Evolutionary conservation across 805 yeast species (phyloP).

Genomic region (Saccharomyces cerevisiae): DNA sequence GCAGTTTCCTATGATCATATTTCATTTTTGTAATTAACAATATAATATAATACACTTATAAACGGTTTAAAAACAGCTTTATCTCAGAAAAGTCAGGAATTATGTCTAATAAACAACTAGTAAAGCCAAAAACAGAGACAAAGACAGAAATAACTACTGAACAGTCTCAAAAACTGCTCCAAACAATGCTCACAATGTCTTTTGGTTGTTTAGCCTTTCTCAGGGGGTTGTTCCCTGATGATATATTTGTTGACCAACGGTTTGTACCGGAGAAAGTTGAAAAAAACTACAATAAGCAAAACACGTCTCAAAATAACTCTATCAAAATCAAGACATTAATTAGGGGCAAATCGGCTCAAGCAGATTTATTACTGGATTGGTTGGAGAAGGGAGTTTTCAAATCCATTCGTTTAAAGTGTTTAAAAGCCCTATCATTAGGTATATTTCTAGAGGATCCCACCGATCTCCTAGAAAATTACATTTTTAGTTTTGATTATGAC

Average conservation of each 20-base stretch:
- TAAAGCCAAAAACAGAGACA: conserved; percentile 9
- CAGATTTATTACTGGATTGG: conserved; percentile 46
- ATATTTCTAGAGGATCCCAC: conserved; percentile 40
- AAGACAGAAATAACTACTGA: conserved; percentile 27
- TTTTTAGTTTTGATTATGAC: conserved; percentile 41
- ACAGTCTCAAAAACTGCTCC: conserved; percentile 40
- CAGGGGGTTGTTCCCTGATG: conserved; percentile 51
- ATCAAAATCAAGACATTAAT: conserved; percentile 42
- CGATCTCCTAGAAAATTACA: conserved; percentile 42
- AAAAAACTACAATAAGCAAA: conserved; percentile 21
- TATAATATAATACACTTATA: background rate
- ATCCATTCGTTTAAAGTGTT: conserved; percentile 35
- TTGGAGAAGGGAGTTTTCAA: conserved; percentile 43
- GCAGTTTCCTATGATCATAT: too few species aligned
- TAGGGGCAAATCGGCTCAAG: conserved; percentile 39
- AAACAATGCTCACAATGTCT: conserved; percentile 43
- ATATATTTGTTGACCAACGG: conserved; percentile 41
- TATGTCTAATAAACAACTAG: conserved; percentile 20
- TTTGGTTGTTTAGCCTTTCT: conserved; percentile 51
- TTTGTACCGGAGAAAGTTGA: conserved; percentile 35
- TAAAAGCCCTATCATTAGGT: conserved; percentile 40
- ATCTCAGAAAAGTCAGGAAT: background rate
- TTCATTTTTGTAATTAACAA: too few species aligned
- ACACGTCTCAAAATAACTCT: conserved; percentile 21
- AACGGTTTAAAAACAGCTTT: background rate